Conservation (phyloP, 2,329 filamentous ascomycete species). For the Ascosphaera acerosa region DNA sequence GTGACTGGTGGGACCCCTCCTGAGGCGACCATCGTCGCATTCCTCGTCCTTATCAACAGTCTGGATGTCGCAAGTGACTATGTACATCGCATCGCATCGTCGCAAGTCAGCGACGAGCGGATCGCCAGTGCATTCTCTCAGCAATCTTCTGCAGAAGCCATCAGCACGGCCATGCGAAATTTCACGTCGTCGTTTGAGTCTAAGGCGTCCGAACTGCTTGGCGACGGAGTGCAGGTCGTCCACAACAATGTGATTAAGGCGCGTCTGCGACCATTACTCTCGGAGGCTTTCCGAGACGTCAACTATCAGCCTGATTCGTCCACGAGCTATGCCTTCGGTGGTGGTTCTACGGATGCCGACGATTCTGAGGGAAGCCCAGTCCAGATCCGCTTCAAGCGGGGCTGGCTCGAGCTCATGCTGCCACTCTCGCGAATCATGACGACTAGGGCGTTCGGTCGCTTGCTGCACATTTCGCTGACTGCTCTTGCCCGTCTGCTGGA, state of each 20-base stretch:
- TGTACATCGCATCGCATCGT: conserved; percentile 56
- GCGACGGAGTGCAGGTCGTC: conserved; percentile 61
- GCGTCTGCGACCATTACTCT: conserved; percentile 58
- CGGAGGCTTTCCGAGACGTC: conserved; percentile 73
- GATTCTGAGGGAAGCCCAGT: conserved; percentile 26
- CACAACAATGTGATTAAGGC: conserved; percentile 72
- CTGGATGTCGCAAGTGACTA: conserved; percentile 85
- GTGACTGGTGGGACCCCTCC: conserved; percentile 62
- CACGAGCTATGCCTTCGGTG: conserved; percentile 17
- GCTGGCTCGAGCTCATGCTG: conserved; percentile 65
- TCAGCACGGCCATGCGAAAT: conserved; percentile 39
- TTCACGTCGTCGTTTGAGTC: conserved; percentile 46
- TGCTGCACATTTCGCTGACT: conserved; percentile 46
- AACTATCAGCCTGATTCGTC: conserved; percentile 44
- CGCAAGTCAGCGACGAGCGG: conserved; percentile 26
- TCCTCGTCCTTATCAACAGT: conserved; percentile 86
- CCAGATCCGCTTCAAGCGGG: conserved; percentile 51
- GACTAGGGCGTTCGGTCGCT: conserved; percentile 43
- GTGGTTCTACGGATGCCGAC: conserved; percentile 11
- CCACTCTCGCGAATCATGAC: conserved; percentile 73
- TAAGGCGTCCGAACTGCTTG: conserved; percentile 60
- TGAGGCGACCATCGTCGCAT: conserved; percentile 67
- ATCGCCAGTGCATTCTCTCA: conserved; percentile 54
- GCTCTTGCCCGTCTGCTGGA: conserved; percentile 61
- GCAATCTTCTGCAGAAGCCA: conserved; percentile 44